Percentiles rank a stretch among this genome's conserved stretches.
phyloP scores from a whole-genome alignment of 306 rosid species.

The Gynostemma pentaphyllum region DNA sequence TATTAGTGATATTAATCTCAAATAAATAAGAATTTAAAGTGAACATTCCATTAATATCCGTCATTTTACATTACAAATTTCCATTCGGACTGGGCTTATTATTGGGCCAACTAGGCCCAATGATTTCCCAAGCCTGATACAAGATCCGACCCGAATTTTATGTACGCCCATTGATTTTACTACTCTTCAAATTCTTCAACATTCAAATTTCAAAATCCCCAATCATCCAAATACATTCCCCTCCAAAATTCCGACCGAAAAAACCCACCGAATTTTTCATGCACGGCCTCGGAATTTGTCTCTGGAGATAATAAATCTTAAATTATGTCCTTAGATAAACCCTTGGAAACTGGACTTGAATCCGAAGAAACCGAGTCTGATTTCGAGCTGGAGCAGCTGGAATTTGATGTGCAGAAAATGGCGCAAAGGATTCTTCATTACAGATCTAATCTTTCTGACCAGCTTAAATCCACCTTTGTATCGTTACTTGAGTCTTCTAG shows the following conservation, averaged over 20 bases:
- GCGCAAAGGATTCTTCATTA: constrained; percentile 44
- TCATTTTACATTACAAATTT: no score
- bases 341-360: constrained; percentile 11
- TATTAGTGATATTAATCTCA: no score
- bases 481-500: constrained; percentile 41
- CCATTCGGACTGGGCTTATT: neutral
- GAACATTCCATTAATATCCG: no score
- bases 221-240: constrained; percentile 16
- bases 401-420: constrained; percentile 42
- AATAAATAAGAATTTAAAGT: no score
- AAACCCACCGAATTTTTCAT: no score
- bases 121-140: neutral
- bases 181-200: no score
- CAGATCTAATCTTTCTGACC: constrained; percentile 53
- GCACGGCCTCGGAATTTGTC: no score
- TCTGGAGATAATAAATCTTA: no score
- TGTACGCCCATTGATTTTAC: no score
- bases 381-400: constrained; percentile 35
- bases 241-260: constrained; percentile 24
- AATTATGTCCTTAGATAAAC: constrained; percentile 21
- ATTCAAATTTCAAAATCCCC: constrained; percentile 18
- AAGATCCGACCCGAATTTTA: neutral
- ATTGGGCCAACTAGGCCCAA: neutral
- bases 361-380: constrained; percentile 11
- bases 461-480: constrained; percentile 37